Conservation (phyloP, 2,329 filamentous ascomycete species). For the Achaetomium macrosporum region DNA sequence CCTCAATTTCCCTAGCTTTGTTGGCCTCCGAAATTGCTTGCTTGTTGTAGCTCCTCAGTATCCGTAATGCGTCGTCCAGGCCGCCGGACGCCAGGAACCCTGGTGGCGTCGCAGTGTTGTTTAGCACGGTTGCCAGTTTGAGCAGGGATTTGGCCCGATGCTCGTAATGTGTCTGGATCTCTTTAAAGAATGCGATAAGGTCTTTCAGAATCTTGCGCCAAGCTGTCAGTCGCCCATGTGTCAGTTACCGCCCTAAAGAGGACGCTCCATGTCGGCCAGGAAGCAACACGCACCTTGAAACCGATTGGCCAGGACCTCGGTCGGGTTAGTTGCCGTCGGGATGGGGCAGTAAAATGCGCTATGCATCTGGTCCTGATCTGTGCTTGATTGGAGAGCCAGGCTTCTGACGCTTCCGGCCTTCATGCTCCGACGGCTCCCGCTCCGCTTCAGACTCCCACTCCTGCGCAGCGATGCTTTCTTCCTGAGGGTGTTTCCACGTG, state of each 20-base stretch:
- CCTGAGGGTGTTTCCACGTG: conserved; percentile 68
- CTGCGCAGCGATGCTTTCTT: conserved; percentile 79
- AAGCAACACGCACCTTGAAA: conserved; percentile 66
- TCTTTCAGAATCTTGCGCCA: conserved; percentile 97
- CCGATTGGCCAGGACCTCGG: conserved; percentile 76
- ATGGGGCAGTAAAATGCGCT: conserved; percentile 88
- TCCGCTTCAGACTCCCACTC: conserved; percentile 68
- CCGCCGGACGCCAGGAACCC: conserved; percentile 75
- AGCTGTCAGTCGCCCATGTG: conserved; percentile 43
- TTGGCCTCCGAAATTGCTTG: conserved; percentile 72
- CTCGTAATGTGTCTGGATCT: conserved; percentile 87
- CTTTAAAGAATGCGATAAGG: conserved; percentile 86
- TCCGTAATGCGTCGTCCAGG: conserved; percentile 78
- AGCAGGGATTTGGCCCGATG: conserved; percentile 72
- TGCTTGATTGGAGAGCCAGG: conserved; percentile 63
- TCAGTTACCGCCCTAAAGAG: conserved; percentile 6
- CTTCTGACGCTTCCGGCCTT: conserved; percentile 83
- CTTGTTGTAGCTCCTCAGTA: conserved; percentile 78
- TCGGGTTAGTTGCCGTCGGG: conserved; percentile 80
- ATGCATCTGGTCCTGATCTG: conserved; percentile 64
- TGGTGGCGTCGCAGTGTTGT: conserved; percentile 68
- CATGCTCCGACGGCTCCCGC: conserved; percentile 72
- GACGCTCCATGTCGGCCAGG: background rate
- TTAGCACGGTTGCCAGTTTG: conserved; percentile 78
- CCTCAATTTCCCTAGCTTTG: conserved; percentile 86